Evolutionary conservation across 495 filamentous ascomycete species (phyloP).

Genomic region (Podospora bellae-mahoneyi): DNA sequence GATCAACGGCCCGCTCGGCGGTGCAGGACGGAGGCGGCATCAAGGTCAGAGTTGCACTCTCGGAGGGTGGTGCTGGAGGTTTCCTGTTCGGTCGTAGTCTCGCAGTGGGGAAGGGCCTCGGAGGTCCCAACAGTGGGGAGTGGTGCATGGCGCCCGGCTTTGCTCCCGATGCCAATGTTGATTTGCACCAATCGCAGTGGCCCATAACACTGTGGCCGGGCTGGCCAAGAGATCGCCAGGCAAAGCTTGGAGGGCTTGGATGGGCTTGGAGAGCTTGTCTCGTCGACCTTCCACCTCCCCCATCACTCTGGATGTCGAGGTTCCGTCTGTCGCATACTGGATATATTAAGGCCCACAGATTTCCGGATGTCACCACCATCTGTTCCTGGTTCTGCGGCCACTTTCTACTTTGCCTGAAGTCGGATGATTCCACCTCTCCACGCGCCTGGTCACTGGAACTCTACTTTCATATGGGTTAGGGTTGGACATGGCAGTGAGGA

Average conservation of each 20-base stretch:
- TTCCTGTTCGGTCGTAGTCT: constrained; percentile 20
- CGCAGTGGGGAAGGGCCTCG: background rate
- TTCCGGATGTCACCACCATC: background rate
- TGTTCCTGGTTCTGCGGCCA: background rate
- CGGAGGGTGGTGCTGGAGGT: constrained; percentile 22
- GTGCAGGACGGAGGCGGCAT: constrained; percentile 12
- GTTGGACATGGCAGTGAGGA: background rate
- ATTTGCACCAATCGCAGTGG: constrained; percentile 11
- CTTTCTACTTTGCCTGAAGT: constrained; percentile 5
- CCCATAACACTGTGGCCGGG: background rate
- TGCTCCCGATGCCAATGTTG: constrained; percentile 11
- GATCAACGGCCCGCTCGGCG: constrained; percentile 26
- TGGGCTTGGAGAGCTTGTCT: constrained; percentile 7
- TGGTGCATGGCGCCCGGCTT: constrained; percentile 5
- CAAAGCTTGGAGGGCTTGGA: constrained; percentile 1
- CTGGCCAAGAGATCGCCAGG: constrained; percentile 8
- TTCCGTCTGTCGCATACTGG: background rate
- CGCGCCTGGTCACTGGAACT: background rate
- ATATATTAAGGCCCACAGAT: background rate
- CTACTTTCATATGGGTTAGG: background rate
- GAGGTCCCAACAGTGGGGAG: constrained; percentile 8
- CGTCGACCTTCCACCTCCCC: background rate
- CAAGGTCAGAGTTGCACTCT: constrained; percentile 26
- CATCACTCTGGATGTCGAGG: too few species aligned
- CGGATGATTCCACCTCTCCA: background rate